Base-by-base conservation (phyloP, 768 basidiomycete genomes). In the Scleroderma citrinum region DNA sequence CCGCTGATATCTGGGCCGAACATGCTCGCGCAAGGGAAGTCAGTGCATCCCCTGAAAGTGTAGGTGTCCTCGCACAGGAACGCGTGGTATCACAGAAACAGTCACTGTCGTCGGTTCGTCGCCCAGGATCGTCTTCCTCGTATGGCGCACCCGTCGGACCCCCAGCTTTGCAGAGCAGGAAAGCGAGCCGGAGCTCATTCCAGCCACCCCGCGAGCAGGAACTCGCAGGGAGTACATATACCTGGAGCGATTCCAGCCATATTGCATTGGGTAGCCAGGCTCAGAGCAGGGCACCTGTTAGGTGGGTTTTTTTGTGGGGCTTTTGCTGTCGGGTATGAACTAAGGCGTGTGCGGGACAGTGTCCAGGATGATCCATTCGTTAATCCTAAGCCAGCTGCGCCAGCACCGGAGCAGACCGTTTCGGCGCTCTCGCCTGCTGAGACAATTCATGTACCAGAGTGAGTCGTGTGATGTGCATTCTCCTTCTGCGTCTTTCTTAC, bases 401-500 rank as follows among this genome's bases (percentile, higher is more conserved):
- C 21, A 2, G 35, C 50, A 10, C 50, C 51, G 24, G 50, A 43
- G 6, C 56, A 64, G 32, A 29, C 30, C 3, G 49, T 19, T 11
- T 17, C 59, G 17, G 57, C 17, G 7, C 10, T 41, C 44, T 66
- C 66, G n/a, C 61, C 63, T 2, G 51, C 60, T 8, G 65, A 66
- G 6, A 59, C 63, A 7, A 26, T 67, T 30, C 59, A 58, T 43
- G 59, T 71, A 16, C 62, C 58, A 21, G 66, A 69, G 67, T 69
- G 41, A 49, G 59, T 13, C 13, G 6, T 53, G 21, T 29, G 5
- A 8, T 48, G 16, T 19, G 42, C 17, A 5, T 19, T 20, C 14
- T 7, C 5, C 34, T 16, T 5, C 14, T 24, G 23, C 23, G 16
- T 17, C 14, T 7, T 24, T 39, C 41, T 7, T 38, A 19, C 7